Base-by-base conservation (phyloP, 2,329 filamentous ascomycete species). In the Colletotrichum viniferum region DNA sequence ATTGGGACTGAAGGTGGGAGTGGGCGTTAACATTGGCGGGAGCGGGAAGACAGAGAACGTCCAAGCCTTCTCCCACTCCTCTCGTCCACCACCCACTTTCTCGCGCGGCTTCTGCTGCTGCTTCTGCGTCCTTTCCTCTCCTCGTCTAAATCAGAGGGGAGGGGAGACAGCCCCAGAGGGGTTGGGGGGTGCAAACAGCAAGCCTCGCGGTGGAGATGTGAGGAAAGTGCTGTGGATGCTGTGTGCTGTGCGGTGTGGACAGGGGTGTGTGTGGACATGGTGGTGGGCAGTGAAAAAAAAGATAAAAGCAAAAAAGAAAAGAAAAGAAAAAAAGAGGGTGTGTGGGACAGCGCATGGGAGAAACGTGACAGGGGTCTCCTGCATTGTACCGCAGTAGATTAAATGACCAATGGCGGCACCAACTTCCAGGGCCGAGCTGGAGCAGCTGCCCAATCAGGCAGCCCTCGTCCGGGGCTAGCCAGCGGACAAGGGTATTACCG, bases 371-470 rank as follows among this genome's bases (percentile, higher is more conserved):
- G 83, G 87, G 87, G 81, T 81, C 80, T 78, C 81, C 84, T 84
- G 85, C 83, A 85, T 86, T 85, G 86, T 48, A 48, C 38, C 38
- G 38, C 38, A 48, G 38, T 84, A 85, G 84, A 90, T 89, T 86
- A 87, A 86, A 82, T 84, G 84, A 79, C 88, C 88, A 90, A 90
- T 90, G 83, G 85, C 81, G 80, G 81, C 75, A 77, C 70, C 62
- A 76, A 71, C 66, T 80, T 76, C 66, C 76, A 83, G 82, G 82
- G 82, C 83, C 84, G 83, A 84, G 85, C 83, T 82, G 83, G 85
- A 83, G 80, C 81, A 84, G 80, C 82, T 87, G 85, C 87, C 89
- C 86, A 89, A 90, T 88, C 79, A 82, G 85, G 87, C 82, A 87
- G 82, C 82, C 79, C 81, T 85, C 78, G 81, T 79, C 88, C 86